phyloP scores from a whole-genome alignment of 2,329 filamentous ascomycete genomes.

The Fusarium aywerte region DNA sequence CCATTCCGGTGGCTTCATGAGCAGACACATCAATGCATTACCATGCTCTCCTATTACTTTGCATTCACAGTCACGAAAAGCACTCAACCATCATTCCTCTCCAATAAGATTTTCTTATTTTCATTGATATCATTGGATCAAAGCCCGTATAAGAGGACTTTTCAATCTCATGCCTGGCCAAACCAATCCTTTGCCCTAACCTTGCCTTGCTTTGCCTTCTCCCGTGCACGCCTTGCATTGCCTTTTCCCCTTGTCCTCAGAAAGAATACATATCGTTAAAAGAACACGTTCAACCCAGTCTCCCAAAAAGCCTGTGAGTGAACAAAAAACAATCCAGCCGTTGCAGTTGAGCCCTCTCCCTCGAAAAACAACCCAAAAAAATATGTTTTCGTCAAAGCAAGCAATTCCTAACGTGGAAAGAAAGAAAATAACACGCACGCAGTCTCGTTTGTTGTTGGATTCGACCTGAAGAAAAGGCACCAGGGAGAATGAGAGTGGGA shows the following conservation, averaged over 20 bases:
- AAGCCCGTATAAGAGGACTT: conserved; percentile 34
- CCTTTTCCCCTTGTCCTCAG: conserved; percentile 25
- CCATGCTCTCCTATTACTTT: background rate
- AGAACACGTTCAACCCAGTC: conserved; percentile 41
- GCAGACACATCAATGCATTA: background rate
- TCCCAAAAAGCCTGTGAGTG: conserved; percentile 34
- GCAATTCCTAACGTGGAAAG: conserved; percentile 34
- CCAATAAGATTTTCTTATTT: conserved; percentile 38
- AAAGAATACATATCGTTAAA: conserved; percentile 46
- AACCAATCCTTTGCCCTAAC: conserved; percentile 35
- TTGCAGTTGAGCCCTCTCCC: conserved; percentile 42
- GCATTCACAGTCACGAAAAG: background rate
- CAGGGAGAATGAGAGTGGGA: conserved; percentile 35
- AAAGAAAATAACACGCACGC: conserved; percentile 44
- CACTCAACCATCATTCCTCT: conserved; percentile 8
- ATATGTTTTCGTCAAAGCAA: conserved; percentile 40
- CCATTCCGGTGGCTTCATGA: no score
- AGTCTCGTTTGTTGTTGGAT: conserved; percentile 40
- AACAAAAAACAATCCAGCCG: conserved; percentile 42
- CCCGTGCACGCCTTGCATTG: conserved; percentile 21
- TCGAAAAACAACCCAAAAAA: conserved; percentile 45
- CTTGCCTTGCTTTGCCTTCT: conserved; percentile 35
- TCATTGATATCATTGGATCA: conserved; percentile 45
- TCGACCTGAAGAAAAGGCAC: conserved; percentile 32
- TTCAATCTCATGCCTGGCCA: conserved; percentile 42